Conservation (phyloP, 2,329 filamentous ascomycete genomes). For the Taxawa tesnikishii region DNA sequence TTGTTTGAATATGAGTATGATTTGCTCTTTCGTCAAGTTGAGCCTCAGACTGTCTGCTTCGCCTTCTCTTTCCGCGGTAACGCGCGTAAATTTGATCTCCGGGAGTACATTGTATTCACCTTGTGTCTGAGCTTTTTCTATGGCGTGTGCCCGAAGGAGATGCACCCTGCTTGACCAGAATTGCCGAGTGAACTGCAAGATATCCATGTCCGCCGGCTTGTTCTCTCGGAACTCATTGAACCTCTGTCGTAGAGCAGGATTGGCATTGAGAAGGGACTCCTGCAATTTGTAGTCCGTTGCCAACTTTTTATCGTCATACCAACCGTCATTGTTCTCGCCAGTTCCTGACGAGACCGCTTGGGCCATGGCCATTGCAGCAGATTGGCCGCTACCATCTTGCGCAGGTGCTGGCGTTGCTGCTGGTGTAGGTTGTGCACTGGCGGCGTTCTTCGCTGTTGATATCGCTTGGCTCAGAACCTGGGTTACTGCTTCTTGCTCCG, state of each 20-base stretch:
- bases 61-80: conserved; percentile 33
- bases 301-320: conserved; percentile 72
- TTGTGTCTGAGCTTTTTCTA: conserved; percentile 73
- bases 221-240: conserved; percentile 75
- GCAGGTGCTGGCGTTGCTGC: conserved; percentile 14
- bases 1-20: conserved; percentile 84
- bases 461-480: conserved; percentile 71
- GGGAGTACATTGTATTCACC: conserved; percentile 92
- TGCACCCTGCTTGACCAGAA: conserved; percentile 90
- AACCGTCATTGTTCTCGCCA: conserved; percentile 39
- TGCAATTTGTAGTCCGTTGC: conserved; percentile 72
- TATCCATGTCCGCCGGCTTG: conserved; percentile 73
- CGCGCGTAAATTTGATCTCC: conserved; percentile 52
- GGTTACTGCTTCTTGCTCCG: conserved; percentile 76
- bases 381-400: conserved; percentile 32
- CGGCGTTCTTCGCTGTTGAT: conserved; percentile 48
- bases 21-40: conserved; percentile 81
- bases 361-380: conserved; percentile 67
- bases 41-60: conserved; percentile 60
- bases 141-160: conserved; percentile 77
- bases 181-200: conserved; percentile 72
- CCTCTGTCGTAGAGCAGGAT: conserved; percentile 62
- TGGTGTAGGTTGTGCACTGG: conserved; percentile 20
- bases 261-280: conserved; percentile 74
- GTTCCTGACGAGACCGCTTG: conserved; percentile 46